Percentiles rank a stretch among this genome's conserved stretches.
These are phyloP conservation scores for Fusarium vanettenii DNA, from an alignment of 2,329 filamentous ascomycete species.

Conservation along the genomic window DNA sequence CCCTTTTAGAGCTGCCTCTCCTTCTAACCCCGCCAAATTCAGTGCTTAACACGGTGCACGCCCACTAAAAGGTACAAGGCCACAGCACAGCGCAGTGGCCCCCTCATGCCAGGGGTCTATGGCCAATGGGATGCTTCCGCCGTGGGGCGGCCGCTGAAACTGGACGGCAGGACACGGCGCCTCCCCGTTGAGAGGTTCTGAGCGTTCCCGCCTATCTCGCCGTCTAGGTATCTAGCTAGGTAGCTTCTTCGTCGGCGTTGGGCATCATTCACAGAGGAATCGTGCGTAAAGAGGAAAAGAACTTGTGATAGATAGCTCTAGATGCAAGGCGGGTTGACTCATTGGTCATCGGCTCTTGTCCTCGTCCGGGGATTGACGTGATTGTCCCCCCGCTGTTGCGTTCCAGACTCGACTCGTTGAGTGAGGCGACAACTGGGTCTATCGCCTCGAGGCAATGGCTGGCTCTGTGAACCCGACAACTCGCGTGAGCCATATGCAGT, in stretches of 20 bases:
- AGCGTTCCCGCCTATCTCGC: neutral
- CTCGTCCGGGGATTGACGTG: constrained; percentile 17
- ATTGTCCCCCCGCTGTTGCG: constrained; percentile 5
- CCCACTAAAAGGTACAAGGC: constrained; percentile 39
- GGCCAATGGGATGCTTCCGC: constrained; percentile 39
- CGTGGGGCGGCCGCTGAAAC: neutral
- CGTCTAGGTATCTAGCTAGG: neutral
- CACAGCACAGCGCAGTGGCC: constrained; percentile 12
- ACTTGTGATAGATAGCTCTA: neutral
- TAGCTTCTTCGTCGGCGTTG: neutral
- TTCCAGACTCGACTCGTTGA: constrained; percentile 18
- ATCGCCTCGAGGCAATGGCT: constrained; percentile 29
- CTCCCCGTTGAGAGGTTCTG: constrained; percentile 15
- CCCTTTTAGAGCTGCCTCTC: constrained; percentile 38
- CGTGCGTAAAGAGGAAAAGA: constrained; percentile 3
- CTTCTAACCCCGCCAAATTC: constrained; percentile 32
- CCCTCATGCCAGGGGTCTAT: constrained; percentile 9
- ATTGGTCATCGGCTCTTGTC: constrained; percentile 15
- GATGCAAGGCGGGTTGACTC: constrained; percentile 2
- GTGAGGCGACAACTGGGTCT: constrained; percentile 31
- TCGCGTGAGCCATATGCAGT: neutral
- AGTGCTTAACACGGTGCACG: constrained; percentile 41
- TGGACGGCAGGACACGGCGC: constrained; percentile 28
- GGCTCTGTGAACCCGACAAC: constrained; percentile 4
- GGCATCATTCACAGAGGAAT: constrained; percentile 1